These are phyloP conservation scores for Babesia ovis DNA, from an alignment of 169 alveolate genomes.

Conservation along the genomic window DNA sequence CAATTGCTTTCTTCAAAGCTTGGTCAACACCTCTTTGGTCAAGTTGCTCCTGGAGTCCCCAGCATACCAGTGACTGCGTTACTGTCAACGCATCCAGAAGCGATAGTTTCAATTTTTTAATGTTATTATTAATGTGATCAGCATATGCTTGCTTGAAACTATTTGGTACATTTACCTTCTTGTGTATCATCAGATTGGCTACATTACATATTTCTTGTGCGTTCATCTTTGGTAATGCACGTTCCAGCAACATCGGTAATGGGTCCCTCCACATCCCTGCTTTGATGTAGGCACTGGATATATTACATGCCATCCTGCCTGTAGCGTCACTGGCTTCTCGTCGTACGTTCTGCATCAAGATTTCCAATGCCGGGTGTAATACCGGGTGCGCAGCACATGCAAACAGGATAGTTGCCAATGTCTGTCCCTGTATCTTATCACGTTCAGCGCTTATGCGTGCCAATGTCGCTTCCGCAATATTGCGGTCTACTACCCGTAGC, in stretches of 20 bases:
- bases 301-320: slow-evolving; percentile 56
- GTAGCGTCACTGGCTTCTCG: slow-evolving; percentile 1
- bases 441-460: background rate
- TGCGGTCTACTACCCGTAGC: slow-evolving; percentile 12
- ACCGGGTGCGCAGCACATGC: slow-evolving; percentile 27
- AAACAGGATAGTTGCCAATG: slow-evolving; percentile 39
- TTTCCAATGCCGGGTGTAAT: background rate
- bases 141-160: slow-evolving; percentile 27
- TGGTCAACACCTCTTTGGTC: background rate
- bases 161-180: background rate
- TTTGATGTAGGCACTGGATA: slow-evolving; percentile 43
- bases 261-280: slow-evolving; percentile 26
- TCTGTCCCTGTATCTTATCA: slow-evolving; percentile 21
- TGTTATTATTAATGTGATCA: background rate
- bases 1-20: background rate
- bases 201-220: slow-evolving; percentile 64
- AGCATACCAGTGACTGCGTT: slow-evolving; percentile 31
- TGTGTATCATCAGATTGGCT: slow-evolving; percentile 37
- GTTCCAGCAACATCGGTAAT: slow-evolving; percentile 9
- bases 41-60: slow-evolving; percentile 20
- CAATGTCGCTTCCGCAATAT: background rate
- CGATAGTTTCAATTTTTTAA: background rate
- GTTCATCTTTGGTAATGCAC: slow-evolving; percentile 45
- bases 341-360: slow-evolving; percentile 12
- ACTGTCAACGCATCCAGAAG: slow-evolving; percentile 53